These are phyloP conservation scores for Agaricales sp. DNA, from an alignment of 1,284 basidiomycete genomes.

Conservation along the genomic window DNA sequence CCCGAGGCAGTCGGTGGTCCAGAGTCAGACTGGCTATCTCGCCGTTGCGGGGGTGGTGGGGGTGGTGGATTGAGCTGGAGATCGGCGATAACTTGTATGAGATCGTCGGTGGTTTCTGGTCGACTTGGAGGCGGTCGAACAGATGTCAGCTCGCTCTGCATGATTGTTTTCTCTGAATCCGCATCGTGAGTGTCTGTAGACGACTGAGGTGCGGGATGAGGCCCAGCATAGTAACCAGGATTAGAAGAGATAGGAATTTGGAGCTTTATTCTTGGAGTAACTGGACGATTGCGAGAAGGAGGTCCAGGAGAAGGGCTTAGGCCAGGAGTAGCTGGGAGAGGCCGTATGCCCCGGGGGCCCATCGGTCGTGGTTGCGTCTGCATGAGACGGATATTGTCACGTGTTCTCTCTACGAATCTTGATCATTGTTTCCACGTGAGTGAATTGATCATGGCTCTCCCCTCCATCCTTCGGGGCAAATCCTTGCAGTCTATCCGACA, in stretches of 20 bases:
- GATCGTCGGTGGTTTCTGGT: not conserved
- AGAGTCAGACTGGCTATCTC: not conserved
- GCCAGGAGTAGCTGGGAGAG: no score
- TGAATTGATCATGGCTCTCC: slow-evolving; percentile 8
- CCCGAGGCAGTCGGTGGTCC: not conserved
- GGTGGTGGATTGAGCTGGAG: not conserved
- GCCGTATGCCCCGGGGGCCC: not conserved
- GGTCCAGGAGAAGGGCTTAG: no score
- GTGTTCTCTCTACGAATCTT: no score
- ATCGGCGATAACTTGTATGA: not conserved
- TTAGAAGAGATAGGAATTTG: not conserved
- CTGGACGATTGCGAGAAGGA: no score
- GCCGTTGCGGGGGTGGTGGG: not conserved
- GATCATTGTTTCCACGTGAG: no score
- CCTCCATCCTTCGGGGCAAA: slow-evolving; percentile 30
- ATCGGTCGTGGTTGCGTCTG: not conserved
- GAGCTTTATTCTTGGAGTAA: not conserved
- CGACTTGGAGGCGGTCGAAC: not conserved
- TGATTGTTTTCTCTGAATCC: not conserved
- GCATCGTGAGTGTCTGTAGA: not conserved
- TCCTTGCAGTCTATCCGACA: slow-evolving; percentile 34
- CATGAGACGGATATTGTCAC: no score
- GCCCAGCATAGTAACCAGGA: not conserved
- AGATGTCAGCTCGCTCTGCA: not conserved
- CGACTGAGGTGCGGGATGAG: not conserved